These are phyloP conservation scores for Alternaria infectoria DNA, from an alignment of 2,329 filamentous ascomycete genomes.

Conservation along the genomic window DNA sequence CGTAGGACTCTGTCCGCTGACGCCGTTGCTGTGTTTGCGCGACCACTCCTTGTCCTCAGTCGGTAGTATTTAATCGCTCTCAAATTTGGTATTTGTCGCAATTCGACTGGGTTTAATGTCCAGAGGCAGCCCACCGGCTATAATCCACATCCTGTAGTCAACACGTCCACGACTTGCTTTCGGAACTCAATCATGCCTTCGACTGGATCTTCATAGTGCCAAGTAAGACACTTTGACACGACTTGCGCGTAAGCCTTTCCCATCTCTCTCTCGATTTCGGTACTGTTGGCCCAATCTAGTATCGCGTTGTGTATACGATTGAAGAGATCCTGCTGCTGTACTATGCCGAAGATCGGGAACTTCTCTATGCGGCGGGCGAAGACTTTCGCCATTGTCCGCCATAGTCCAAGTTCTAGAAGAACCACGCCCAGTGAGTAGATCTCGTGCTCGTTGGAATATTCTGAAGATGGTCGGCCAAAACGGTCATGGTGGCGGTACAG, in stretches of 20 bases:
- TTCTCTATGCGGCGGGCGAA: conserved; percentile 18
- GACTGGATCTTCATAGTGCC: conserved; percentile 10
- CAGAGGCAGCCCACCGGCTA: neutral
- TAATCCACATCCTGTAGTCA: conserved; percentile 1
- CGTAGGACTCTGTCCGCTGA: neutral
- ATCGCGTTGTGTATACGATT: conserved; percentile 13
- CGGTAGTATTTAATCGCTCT: neutral
- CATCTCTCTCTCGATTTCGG: conserved; percentile 21
- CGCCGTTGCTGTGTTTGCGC: neutral
- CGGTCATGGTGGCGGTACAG: conserved; percentile 59
- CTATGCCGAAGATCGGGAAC: conserved; percentile 7
- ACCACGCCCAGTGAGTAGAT: conserved; percentile 63
- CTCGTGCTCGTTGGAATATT: conserved; percentile 57
- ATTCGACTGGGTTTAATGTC: neutral
- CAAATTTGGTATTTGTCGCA: neutral
- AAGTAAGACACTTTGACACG: conserved; percentile 18
- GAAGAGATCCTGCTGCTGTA: conserved; percentile 11
- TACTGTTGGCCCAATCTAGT: conserved; percentile 16
- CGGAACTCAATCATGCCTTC: conserved; percentile 17
- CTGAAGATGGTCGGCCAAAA: conserved; percentile 54
- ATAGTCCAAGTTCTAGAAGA: conserved; percentile 60
- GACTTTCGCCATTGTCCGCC: conserved; percentile 35
- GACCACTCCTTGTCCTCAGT: neutral
- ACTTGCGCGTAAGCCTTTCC: conserved; percentile 12
- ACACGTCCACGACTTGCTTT: conserved; percentile 14